Conservation (phyloP, 306 rosid species). For the Castanopsis chinensis region DNA sequence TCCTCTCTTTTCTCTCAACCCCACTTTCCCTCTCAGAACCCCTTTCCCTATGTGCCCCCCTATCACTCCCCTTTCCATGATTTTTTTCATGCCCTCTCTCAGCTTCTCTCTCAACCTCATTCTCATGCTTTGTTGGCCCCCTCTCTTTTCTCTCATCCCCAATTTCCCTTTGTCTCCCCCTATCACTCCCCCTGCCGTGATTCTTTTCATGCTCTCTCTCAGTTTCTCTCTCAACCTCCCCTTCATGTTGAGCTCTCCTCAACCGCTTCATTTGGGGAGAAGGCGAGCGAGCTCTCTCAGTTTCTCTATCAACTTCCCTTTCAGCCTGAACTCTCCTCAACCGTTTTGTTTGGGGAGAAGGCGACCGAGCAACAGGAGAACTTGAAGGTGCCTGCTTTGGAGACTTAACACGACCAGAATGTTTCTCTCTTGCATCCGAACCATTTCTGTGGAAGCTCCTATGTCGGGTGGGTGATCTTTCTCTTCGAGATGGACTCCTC, state of each 20-base stretch:
- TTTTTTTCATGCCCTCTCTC: constrained; percentile 29
- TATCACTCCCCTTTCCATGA: constrained; percentile 13
- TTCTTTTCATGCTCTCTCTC: constrained; percentile 31
- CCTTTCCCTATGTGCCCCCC: constrained; percentile 23
- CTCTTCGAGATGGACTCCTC: constrained; percentile 38
- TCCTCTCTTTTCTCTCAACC: constrained; percentile 25
- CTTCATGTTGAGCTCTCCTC: constrained; percentile 44
- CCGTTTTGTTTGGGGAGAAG: constrained; percentile 56
- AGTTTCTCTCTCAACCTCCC: constrained; percentile 23
- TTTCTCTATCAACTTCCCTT: neutral
- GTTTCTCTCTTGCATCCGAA: constrained; percentile 37
- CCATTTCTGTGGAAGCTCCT: constrained; percentile 27
- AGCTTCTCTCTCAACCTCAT: constrained; percentile 17
- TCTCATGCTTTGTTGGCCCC: constrained; percentile 21
- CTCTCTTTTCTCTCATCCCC: constrained; percentile 35
- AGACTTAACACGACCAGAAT: constrained; percentile 20
- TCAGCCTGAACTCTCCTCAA: constrained; percentile 11
- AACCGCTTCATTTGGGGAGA: constrained; percentile 39
- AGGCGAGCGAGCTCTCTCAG: constrained; percentile 4
- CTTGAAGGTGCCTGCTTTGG: constrained; percentile 26
- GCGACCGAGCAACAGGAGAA: constrained; percentile 42
- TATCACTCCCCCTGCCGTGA: constrained; percentile 15
- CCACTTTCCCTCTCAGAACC: constrained; percentile 27
- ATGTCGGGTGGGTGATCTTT: constrained; percentile 40
- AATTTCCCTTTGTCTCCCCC: constrained; percentile 30